Percentiles rank a stretch among this genome's conserved stretches.
Evolutionary conservation across 208 protist species (phyloP).

Genomic region (Acanthamoeba triangularis): DNA sequence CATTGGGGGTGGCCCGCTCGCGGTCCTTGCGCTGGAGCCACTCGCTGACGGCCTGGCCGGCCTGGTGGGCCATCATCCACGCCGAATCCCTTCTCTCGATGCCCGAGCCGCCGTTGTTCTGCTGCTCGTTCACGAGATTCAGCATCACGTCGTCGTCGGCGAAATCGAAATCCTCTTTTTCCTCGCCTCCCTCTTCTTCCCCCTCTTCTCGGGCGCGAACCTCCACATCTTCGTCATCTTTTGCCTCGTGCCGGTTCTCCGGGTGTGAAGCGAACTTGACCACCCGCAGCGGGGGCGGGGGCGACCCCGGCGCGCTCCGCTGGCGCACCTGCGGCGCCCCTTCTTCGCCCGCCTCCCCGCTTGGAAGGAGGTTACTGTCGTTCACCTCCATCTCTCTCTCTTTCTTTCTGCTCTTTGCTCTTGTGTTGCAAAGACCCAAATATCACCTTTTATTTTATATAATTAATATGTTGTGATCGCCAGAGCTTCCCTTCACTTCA

Average conservation of each 20-base stretch:
- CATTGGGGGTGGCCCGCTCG: neutral
- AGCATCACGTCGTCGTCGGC: neutral
- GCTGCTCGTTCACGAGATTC: neutral
- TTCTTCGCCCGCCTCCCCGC: too few species aligned
- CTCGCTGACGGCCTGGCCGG: constrained; percentile 10
- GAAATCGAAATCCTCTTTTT: neutral
- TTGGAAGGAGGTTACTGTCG: neutral
- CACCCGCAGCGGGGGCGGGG: neutral
- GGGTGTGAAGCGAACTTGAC: neutral
- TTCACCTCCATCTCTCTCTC: neutral
- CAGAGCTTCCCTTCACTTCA: too few species aligned
- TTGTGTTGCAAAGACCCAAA: neutral
- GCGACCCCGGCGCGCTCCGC: neutral
- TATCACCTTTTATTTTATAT: too few species aligned
- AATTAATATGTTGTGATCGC: too few species aligned
- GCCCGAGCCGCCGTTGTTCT: neutral
- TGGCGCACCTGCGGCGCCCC: neutral
- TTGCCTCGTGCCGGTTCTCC: neutral
- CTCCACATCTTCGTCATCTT: neutral
- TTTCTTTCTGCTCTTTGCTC: neutral
- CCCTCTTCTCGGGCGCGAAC: neutral
- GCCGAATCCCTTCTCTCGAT: constrained; percentile 13
- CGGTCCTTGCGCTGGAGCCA: constrained; percentile 40
- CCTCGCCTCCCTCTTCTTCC: neutral
- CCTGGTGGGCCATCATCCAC: constrained; percentile 13